phyloP scores from a whole-genome alignment of 1,284 basidiomycete genomes.

The Boletus sp. region DNA sequence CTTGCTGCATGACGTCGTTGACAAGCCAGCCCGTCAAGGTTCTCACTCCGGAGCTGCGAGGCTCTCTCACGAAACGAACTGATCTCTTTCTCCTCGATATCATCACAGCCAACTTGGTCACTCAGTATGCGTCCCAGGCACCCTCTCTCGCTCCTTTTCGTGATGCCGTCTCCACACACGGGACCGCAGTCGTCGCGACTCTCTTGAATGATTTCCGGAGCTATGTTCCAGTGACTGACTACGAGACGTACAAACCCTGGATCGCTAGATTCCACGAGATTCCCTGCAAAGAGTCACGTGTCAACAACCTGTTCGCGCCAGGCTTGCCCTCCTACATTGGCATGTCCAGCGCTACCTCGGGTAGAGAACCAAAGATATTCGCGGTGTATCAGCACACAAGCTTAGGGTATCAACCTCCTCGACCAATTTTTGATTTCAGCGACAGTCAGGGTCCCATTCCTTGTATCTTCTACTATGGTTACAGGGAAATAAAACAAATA shows the following conservation, averaged over 20 bases:
- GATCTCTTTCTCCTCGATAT: slow-evolving; percentile 3
- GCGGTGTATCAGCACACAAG: neutral
- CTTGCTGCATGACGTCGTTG: neutral
- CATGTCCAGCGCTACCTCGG: slow-evolving; percentile 21
- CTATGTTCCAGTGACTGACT: slow-evolving; percentile 15
- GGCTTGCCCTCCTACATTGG: slow-evolving; percentile 18
- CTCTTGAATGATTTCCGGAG: slow-evolving; percentile 8
- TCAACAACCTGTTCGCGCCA: slow-evolving; percentile 18
- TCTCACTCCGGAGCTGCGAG: slow-evolving; percentile 8
- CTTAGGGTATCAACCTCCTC: neutral
- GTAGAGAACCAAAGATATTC: slow-evolving; percentile 11
- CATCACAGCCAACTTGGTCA: slow-evolving; percentile 1
- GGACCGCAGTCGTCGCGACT: neutral
- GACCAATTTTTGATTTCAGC: slow-evolving; percentile 5
- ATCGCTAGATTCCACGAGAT: slow-evolving; percentile 13
- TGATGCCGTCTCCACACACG: slow-evolving; percentile 1
- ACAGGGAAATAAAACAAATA: slow-evolving; percentile 11
- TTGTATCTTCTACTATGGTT: slow-evolving; percentile 12
- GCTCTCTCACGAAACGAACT: neutral
- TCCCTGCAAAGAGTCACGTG: slow-evolving; percentile 6
- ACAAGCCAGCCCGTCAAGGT: neutral
- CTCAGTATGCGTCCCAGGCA: slow-evolving; percentile 10
- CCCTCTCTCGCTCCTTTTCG: slow-evolving; percentile 3
- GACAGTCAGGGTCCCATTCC: slow-evolving; percentile 9
- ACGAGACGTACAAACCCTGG: slow-evolving; percentile 17